These are phyloP conservation scores for Amoeboaphelidium protococcarum DNA, from an alignment of 371 early-diverging fungal genomes.

Conservation along the genomic window DNA sequence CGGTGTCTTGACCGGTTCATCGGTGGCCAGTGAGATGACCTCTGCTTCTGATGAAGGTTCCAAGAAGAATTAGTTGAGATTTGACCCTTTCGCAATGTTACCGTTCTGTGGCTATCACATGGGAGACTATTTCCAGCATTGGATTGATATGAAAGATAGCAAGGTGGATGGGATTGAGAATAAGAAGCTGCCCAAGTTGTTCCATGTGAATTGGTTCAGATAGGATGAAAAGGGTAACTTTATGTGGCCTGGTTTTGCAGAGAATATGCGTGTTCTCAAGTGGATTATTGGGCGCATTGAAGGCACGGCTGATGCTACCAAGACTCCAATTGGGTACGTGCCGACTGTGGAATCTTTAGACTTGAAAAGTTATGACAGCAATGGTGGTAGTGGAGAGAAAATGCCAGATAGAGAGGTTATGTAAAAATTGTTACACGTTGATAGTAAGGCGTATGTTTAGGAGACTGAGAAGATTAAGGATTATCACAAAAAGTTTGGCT, in stretches of 20 bases:
- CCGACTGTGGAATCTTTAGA: constrained; percentile 12
- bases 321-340: constrained; percentile 17
- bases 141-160: constrained; percentile 11
- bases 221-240: constrained; percentile 11
- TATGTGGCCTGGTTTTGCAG: constrained; percentile 19
- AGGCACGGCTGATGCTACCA: constrained; percentile 7
- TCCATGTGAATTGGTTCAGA: constrained; percentile 21
- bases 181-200: constrained; percentile 14
- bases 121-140: constrained; percentile 16
- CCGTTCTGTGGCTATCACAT: constrained; percentile 19
- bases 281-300: constrained; percentile 18
- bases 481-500: constrained; percentile 14
- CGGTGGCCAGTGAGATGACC: constrained; percentile 16
- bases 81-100: constrained; percentile 8
- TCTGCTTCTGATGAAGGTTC: neutral
- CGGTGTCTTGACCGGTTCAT: constrained; percentile 15
- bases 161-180: constrained; percentile 8
- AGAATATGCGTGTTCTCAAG: constrained; percentile 15
- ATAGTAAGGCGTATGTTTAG: constrained; percentile 8
- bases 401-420: no score
- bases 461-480: constrained; percentile 13
- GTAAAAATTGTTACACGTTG: constrained; percentile 12
- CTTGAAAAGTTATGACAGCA: constrained; percentile 11
- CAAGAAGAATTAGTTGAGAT: neutral
- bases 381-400: no score